Evolutionary conservation across 202 grass and related monocot species (phyloP), one percentile per base, ranked within the genome.

Genomic region (Brachypodium distachyon): DNA sequence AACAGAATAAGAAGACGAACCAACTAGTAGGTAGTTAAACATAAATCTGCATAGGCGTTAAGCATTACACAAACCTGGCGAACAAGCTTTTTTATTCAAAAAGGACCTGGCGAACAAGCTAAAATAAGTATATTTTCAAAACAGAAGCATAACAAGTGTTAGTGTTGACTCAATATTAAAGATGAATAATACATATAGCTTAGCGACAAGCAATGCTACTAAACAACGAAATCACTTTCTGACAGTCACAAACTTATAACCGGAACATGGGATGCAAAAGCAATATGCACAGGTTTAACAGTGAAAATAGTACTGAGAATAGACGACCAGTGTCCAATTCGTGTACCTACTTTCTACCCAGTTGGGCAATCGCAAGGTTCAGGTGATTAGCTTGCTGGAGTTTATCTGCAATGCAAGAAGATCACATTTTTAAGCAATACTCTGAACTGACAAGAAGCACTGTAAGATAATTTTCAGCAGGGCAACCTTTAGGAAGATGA

Each of bases 261-360:
- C 40, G 48, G 47, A 37, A 79, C 61, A 53, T 7, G 8, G 11
- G 31, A 74, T 63, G 18, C 1, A 23, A 63, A 84, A 68, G 14
- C 13, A 71, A 80, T 5, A 70, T 59, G 12, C 42, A 59, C 4
- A 88, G n/a, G 61, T 46, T 79, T 9, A 44, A 52, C 62, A 80
- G 31, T 7, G 79, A 44, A 79, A 67, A 80, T 44, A 19, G 22
- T 68, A 57, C 53, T 17, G 31, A 55, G 29, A 43, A 0, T 47
- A 43, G 29, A 57, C 3, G 70, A 16, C 13, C 62, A 74, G 28
- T 89, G 60, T 57, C 58, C 69, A 76, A 34, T 49, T 50, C 43
- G 70, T 77, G 77, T 89, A 92, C 94, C 73, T 97, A 97, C 94
- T 94, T 87, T 94, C 89, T 90, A 76, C 94, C 91, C 61, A 97